Percentiles rank a stretch among this genome's conserved stretches.
Conservation (phyloP, 2,329 filamentous ascomycete genomes). For the Furcasterigmium sp. region DNA sequence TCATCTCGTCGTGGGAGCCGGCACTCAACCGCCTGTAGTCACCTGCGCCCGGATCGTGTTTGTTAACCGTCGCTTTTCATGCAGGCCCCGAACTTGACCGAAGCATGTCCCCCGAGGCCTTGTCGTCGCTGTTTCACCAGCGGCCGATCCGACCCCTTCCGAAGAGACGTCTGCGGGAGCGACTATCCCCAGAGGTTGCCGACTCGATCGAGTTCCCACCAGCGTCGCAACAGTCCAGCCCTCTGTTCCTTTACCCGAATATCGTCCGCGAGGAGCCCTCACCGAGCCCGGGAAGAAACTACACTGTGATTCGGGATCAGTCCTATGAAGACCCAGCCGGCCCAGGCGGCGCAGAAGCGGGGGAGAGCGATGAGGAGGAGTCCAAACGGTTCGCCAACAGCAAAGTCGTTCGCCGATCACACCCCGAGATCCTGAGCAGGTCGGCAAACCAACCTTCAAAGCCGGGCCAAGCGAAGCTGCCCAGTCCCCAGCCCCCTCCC, state of each 20-base stretch:
- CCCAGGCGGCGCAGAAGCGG: slow-evolving; percentile 38
- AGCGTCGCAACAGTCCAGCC: slow-evolving; percentile 62
- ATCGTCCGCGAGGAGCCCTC: slow-evolving; percentile 11
- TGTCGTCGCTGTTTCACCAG: slow-evolving; percentile 78
- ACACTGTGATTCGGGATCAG: slow-evolving; percentile 3
- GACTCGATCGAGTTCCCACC: slow-evolving; percentile 79
- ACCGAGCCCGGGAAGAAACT: slow-evolving; percentile 17
- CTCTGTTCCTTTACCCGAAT: slow-evolving; percentile 68
- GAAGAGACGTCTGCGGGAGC: slow-evolving; percentile 80
- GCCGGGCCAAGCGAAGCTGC: slow-evolving; percentile 37
- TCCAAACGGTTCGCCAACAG: slow-evolving; percentile 24
- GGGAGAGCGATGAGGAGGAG: slow-evolving; percentile 60
- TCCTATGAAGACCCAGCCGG: slow-evolving; percentile 14
- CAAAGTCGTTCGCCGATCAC: slow-evolving; percentile 38
- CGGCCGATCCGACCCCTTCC: slow-evolving; percentile 90
- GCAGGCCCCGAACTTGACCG: slow-evolving; percentile 36
- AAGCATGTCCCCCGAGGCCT: slow-evolving; percentile 67
- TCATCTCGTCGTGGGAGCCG: no score
- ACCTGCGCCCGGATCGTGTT: no score
- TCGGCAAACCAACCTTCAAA: slow-evolving; percentile 36
- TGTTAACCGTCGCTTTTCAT: no score
- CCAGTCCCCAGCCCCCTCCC: slow-evolving; percentile 50
- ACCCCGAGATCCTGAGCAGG: slow-evolving; percentile 39
- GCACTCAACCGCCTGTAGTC: no score
- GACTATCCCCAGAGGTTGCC: slow-evolving; percentile 79